phyloP scores from a whole-genome alignment of 2,329 filamentous ascomycete genomes.

The Pseudogymnoascus sp. region DNA sequence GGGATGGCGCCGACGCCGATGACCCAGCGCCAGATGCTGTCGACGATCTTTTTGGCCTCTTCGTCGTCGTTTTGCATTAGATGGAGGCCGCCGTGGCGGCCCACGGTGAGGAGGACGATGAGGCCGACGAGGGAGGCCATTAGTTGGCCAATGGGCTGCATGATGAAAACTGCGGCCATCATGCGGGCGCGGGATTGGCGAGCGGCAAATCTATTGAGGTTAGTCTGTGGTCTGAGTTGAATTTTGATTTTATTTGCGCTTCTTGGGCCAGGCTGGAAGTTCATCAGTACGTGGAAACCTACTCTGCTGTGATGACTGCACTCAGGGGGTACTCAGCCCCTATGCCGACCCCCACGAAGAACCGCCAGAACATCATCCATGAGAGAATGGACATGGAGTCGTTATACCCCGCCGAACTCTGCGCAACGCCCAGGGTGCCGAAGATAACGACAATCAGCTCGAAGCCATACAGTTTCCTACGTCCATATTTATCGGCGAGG shows the following conservation, averaged over 20 bases:
- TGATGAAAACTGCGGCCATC: slow-evolving; percentile 60
- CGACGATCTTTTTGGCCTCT: slow-evolving; percentile 32
- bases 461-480: slow-evolving; percentile 42
- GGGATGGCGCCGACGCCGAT: slow-evolving; percentile 57
- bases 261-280: background rate
- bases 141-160: slow-evolving; percentile 61
- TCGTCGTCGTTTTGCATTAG: background rate
- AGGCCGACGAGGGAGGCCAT: slow-evolving; percentile 55
- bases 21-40: slow-evolving; percentile 59
- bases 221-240: background rate
- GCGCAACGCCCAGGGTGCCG: slow-evolving; percentile 37
- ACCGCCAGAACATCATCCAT: slow-evolving; percentile 40
- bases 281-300: slow-evolving; percentile 24
- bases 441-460: slow-evolving; percentile 40
- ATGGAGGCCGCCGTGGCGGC: slow-evolving; percentile 13
- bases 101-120: slow-evolving; percentile 29
- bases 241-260: background rate
- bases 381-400: slow-evolving; percentile 35
- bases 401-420: slow-evolving; percentile 34
- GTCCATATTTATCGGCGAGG: slow-evolving; percentile 38
- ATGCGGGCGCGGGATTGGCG: slow-evolving; percentile 58
- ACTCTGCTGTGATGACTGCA: slow-evolving; percentile 61
- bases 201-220: slow-evolving; percentile 34
- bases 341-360: slow-evolving; percentile 45
- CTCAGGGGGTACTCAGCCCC: slow-evolving; percentile 61